phyloP scores from a whole-genome alignment of 176 grass and related monocot species.

The Phoenix dactylifera region DNA sequence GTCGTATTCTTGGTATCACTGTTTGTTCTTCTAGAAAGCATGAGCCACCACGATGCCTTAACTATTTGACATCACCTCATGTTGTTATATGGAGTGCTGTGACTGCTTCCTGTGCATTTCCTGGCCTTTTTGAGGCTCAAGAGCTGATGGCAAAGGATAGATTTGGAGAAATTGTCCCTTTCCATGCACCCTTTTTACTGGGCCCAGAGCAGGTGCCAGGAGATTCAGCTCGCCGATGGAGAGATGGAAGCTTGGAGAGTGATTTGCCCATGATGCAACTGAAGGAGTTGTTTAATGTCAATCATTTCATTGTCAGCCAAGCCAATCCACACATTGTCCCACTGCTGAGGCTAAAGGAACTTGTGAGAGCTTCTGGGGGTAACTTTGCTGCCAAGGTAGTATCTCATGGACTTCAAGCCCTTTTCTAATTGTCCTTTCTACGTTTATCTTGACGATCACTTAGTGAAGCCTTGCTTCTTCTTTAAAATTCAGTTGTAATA shows the following conservation, averaged over 20 bases:
- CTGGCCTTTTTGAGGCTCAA: constrained; percentile 88
- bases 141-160: constrained; percentile 95
- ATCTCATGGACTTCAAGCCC: neutral
- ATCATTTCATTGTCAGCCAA: constrained; percentile 96
- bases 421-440: neutral
- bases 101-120: constrained; percentile 90
- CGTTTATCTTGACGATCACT: no score
- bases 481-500: no score
- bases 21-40: constrained; percentile 86
- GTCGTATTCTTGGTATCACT: constrained; percentile 68
- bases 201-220: constrained; percentile 31
- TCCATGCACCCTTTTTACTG: constrained; percentile 59
- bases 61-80: constrained; percentile 90
- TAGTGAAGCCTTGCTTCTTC: no score
- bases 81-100: constrained; percentile 95
- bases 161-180: constrained; percentile 84
- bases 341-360: constrained; percentile 69
- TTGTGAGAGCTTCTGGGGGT: constrained; percentile 66
- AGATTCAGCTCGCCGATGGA: constrained; percentile 53
- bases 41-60: constrained; percentile 78
- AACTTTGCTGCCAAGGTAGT: constrained; percentile 86
- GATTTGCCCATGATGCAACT: constrained; percentile 84
- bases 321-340: constrained; percentile 90
- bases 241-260: constrained; percentile 89
- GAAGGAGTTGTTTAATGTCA: constrained; percentile 88